Evolutionary conservation across 1,139 yeast species (phyloP).

Genomic region (Yamadazyma buinensis): DNA sequence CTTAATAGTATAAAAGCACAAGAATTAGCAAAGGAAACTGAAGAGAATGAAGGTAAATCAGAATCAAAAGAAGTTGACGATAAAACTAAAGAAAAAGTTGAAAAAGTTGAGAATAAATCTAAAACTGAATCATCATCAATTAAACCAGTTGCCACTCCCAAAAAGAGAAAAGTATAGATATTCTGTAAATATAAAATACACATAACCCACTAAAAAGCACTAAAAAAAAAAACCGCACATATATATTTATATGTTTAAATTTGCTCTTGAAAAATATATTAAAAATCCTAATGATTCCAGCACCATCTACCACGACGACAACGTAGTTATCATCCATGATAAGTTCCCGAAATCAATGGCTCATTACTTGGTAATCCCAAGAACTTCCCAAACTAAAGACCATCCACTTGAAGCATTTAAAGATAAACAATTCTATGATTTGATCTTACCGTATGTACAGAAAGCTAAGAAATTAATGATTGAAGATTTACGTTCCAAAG

Average conservation of each 20-base stretch:
- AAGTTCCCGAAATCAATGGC: constrained; percentile 59
- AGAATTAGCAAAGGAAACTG: constrained; percentile 17
- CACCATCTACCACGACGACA: constrained; percentile 43
- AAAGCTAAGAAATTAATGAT: constrained; percentile 39
- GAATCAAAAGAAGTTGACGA: constrained; percentile 7
- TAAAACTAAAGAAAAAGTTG: not conserved
- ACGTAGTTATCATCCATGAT: constrained; percentile 58
- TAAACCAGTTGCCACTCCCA: constrained; percentile 9
- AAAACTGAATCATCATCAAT: constrained; percentile 1
- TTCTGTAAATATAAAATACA: no score
- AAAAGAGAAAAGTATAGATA: constrained; percentile 15
- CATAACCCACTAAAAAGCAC: no score
- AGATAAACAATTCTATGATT: constrained; percentile 26
- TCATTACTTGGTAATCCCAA: constrained; percentile 63
- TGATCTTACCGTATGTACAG: constrained; percentile 36
- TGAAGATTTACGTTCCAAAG: constrained; percentile 29
- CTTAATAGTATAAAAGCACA: constrained; percentile 48
- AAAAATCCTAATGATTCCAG: constrained; percentile 24
- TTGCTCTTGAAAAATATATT: constrained; percentile 33
- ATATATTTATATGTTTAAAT: constrained; percentile 22
- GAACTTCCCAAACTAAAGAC: constrained; percentile 31
- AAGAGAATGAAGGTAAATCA: no score
- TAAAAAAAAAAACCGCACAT: no score
- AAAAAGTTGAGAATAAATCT: constrained; percentile 1
- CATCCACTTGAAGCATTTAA: constrained; percentile 57